A percentile compares a stretch with the other conserved stretches of the same genome.
These are phyloP conservation scores for Scheffersomyces stipitis DNA, from an alignment of 805 yeast genomes.

Conservation along the genomic window DNA sequence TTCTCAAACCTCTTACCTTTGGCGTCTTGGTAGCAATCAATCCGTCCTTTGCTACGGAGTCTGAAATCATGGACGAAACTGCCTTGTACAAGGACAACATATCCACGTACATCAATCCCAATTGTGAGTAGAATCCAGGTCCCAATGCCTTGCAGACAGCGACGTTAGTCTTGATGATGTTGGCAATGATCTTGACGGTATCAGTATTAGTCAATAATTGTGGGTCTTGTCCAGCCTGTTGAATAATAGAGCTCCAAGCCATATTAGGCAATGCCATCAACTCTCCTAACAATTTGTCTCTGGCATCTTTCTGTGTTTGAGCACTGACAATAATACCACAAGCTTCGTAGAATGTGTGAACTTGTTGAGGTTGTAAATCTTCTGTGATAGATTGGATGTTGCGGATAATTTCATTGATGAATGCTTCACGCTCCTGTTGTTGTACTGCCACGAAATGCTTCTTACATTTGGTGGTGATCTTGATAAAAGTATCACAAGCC, in stretches of 20 bases:
- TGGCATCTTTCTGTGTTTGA: slow-evolving; percentile 65
- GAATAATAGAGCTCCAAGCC: slow-evolving; percentile 91
- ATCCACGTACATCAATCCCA: slow-evolving; percentile 81
- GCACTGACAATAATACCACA: slow-evolving; percentile 93
- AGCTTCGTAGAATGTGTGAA: slow-evolving; percentile 96
- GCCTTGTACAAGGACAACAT: slow-evolving; percentile 89
- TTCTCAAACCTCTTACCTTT: slow-evolving; percentile 90
- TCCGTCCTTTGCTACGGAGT: slow-evolving; percentile 77
- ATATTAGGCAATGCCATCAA: slow-evolving; percentile 89
- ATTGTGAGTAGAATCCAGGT: slow-evolving; percentile 84
- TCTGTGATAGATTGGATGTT: slow-evolving; percentile 83
- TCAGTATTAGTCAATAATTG: slow-evolving; percentile 73
- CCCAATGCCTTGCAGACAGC: slow-evolving; percentile 95
- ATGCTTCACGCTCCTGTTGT: slow-evolving; percentile 82
- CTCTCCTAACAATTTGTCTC: slow-evolving; percentile 71
- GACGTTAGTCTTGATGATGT: slow-evolving; percentile 91
- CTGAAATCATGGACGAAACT: slow-evolving; percentile 81
- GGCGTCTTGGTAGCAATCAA: slow-evolving; percentile 92
- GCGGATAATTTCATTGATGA: slow-evolving; percentile 83
- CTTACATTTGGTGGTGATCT: slow-evolving; percentile 92
- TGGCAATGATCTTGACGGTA: slow-evolving; percentile 88
- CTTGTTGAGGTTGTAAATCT: slow-evolving; percentile 95
- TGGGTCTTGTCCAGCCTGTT: slow-evolving; percentile 83
- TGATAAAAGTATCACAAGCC: slow-evolving; percentile 99
- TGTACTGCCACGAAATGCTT: slow-evolving; percentile 91